A percentile compares a stretch with the other conserved stretches of the same genome.
Conservation (phyloP, 2,329 filamentous ascomycete species). For the Nemania sp. region DNA sequence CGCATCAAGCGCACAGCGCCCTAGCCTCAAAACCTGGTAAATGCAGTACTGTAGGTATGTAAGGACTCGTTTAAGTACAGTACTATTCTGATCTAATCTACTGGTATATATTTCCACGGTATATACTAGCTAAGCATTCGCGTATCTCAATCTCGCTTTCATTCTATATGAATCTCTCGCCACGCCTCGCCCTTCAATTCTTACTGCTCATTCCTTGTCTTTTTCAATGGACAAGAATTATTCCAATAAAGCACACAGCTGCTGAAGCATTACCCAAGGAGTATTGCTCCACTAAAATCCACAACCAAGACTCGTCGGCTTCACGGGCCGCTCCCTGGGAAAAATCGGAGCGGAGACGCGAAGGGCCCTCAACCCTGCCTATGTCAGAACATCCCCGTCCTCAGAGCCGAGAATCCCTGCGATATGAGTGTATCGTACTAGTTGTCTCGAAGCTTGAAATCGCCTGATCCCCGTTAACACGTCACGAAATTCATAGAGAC, state of each 20-base stretch:
- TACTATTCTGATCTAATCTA: not conserved
- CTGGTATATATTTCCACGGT: not conserved
- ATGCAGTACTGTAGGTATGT: not conserved
- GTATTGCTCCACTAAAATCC: conserved; percentile 15
- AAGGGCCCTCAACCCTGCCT: conserved; percentile 18
- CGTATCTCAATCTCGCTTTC: not conserved
- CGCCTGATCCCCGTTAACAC: not conserved
- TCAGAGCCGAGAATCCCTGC: conserved; percentile 5
- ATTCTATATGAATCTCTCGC: not conserved
- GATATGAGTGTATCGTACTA: not conserved
- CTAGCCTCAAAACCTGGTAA: not conserved
- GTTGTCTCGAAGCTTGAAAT: conserved; percentile 1
- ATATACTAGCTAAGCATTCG: not conserved
- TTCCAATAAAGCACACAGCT: not conserved
- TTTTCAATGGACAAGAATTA: not conserved
- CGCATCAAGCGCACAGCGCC: conserved; percentile 9
- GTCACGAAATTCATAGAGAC: not conserved
- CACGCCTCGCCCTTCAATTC: not conserved
- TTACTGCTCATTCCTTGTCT: not conserved
- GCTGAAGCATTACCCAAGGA: not conserved
- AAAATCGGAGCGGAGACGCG: conserved; percentile 10
- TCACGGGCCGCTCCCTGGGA: conserved; percentile 21
- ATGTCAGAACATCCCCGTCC: conserved; percentile 6
- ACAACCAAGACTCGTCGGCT: conserved; percentile 21
- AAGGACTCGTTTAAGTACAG: not conserved